phyloP scores from a whole-genome alignment of 163 green algal species.

The Scenedesmus sp. region DNA sequence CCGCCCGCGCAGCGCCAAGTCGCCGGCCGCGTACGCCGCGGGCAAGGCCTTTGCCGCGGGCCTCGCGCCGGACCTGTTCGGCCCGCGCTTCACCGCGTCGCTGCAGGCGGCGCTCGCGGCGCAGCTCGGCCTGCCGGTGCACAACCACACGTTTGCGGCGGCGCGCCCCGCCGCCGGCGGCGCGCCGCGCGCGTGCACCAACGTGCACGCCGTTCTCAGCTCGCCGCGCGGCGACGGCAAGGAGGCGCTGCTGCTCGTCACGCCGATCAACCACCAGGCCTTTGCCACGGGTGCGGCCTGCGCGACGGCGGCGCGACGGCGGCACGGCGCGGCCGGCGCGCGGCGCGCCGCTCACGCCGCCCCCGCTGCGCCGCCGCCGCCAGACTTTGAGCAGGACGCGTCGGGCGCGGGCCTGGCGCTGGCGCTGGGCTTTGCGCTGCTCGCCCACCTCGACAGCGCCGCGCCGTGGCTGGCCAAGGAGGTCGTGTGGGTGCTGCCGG shows the following conservation, averaged over 20 bases:
- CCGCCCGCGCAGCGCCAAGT: too few relatives aligned
- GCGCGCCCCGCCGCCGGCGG: not conserved
- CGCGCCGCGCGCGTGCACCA: conserved; percentile 38
- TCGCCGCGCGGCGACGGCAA: conserved; percentile 69
- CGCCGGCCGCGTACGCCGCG: too few relatives aligned
- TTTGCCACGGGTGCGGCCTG: too few relatives aligned
- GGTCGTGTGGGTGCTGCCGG: conserved; percentile 73
- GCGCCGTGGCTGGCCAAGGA: conserved; percentile 81
- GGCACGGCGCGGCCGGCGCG: too few relatives aligned
- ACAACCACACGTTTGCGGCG: conserved; percentile 18
- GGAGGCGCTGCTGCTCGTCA: conserved; percentile 73
- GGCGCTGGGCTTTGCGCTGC: conserved; percentile 39
- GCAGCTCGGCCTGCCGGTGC: conserved; percentile 15
- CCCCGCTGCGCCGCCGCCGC: not conserved
- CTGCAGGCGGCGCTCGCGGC: conserved; percentile 11
- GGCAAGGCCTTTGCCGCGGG: not conserved
- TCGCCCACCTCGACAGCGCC: conserved; percentile 57
- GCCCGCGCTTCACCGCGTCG: not conserved
- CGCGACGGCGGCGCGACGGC: too few relatives aligned
- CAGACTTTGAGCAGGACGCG: conserved; percentile 27
- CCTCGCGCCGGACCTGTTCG: not conserved
- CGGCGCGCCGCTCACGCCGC: not conserved
- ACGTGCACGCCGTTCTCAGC: conserved; percentile 64
- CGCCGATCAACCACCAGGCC: conserved; percentile 54
- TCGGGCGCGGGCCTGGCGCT: conserved; percentile 44